Base-by-base conservation (phyloP, 2,329 filamentous ascomycete species). In the Alternaria gaisen region DNA sequence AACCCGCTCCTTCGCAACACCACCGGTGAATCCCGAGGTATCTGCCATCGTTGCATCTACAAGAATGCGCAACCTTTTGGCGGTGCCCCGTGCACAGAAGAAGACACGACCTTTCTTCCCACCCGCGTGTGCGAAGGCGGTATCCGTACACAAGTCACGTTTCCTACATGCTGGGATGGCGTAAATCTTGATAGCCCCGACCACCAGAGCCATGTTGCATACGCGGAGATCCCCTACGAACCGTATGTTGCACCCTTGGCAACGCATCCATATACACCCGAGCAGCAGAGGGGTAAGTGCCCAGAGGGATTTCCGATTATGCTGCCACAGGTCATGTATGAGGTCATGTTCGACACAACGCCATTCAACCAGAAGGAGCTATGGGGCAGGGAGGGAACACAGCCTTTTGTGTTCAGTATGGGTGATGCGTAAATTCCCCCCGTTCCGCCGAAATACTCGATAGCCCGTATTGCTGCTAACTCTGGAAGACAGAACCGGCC, bases 181-280 rank as follows among this genome's bases (percentile, higher is more conserved):
- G 78, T 78, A 60, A 83, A 83, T 66, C 57, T 81, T 5, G 85
- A 86, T 67, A 84, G 83, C 9, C 59, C 72, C 0, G 83, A 89
- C 74, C 87, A 89, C 80, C 83, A 83, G 76, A 81, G 81, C 65
- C 88, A 83, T 67, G 79, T 82, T 5, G 73, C 80, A 9, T 83
- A 82, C 63, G 63, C 72, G 1, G 62, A 80, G 20, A 56, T 76
- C 60, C 63, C 74, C 47, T 74, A 69, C 47, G 71, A 74, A 54
- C 72, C 71, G 3, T 74, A 74, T 46, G 56, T 40, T 3, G 63
- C 66, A 4, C 71, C 72, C 3, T 38, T 65, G 0, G 57, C 67
- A 6, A 65, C 42, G 3, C 42, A 53, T 6, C 72, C 72, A 5
- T 70, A 70, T 43, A 72, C 66, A 12, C 66, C 68, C 2, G 64